Base-by-base conservation (phyloP, 192 early-diverging fungal genomes). In the Obelidium mucronatum region DNA sequence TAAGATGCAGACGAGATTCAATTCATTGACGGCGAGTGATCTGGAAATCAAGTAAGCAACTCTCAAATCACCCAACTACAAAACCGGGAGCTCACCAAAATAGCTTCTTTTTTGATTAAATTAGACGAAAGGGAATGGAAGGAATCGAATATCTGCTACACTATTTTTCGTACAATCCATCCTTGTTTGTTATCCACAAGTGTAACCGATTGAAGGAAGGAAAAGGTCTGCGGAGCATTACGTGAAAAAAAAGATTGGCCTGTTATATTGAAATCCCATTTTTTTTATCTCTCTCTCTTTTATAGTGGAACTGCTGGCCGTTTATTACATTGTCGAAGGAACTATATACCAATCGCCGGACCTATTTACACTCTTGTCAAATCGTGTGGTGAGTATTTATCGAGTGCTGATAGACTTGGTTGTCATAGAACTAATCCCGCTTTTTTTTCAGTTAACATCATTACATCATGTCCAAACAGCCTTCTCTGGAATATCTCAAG, bases 291-390 rank as follows among this genome's bases (percentile, higher is more conserved):
- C 19, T n/a, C n/a, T n/a, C n/a, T n/a, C n/a, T n/a, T n/a, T n/a
- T n/a, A n/a, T 35, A 87, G 78, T 62, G 8, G 82, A 86, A 34
- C 73, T 82, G 2, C 11, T 86, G 8, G 82, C 74, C 30, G 73
- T 78, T 0, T 88, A 88, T 64, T 88, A 86, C 71, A 79, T 88
- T 40, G 75, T 82, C 28, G 82, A 88, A 34, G 86, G 86, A 1
- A 86, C 86, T 11, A 83, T 88, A 15, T 88, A 84, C 62, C 86
- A 88, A 62, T 58, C 86, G 33, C 86, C 86, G n/a, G 79, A 82
- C 52, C 53, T 86, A 0, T 56, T 60, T 34, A 81, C 77, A 2
- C 40, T 88, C 2, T 19, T 84, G 2, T 79, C 79, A 17, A 88
- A 86, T 61, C 73, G 84, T 26, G 24, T 85, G 3, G 85, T 86